Evolutionary conservation across 305 asterid species (phyloP), one percentile per base, ranked within the genome.

Genomic region (Fraxinus sp.): DNA sequence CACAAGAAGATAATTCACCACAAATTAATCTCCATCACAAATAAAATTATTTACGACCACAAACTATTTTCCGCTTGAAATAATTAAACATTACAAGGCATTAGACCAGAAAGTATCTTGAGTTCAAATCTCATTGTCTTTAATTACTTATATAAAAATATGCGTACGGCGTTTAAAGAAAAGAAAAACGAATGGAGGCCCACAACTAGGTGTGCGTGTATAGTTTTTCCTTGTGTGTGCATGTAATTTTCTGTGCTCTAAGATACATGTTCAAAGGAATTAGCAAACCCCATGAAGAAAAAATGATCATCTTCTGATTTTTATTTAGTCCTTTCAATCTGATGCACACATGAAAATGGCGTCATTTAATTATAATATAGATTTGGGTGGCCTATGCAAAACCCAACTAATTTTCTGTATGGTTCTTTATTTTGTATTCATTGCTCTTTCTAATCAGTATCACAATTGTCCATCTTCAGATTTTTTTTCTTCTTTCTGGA

Each of bases 351-450:
- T 66, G 36, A 66, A 28, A 66, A 66, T 66, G 35, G 36, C 8
- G 28, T 10, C 74, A 9, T 66, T 66, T 66, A 20, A 62, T 62
- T 62, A 62, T 41, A 76, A 41, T 33, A 20, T 76, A 5, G 52
- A 36, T 76, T 13, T 66, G 33, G 75, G 35, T 28, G 18, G 14
- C 80, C 57, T 86, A 13, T 86, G 86, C 88, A 84, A 87, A 85
- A 74, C 88, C 83, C 80, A 87, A 0, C 1, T 89, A 28, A 78
- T 76, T 9, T 52, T 62, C 0, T 80, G 76, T 68, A 75, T 89
- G 3, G 1, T 88, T 44, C 85, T 88, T 39, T 83, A 86, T 7
- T 6, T 86, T 6, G 20, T 85, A 70, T 44, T 86, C 64, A 6
- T 66, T 66, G 74, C 8, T 8, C 18, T 24, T 66, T 66, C 74